Percentiles rank a stretch among this genome's conserved stretches.
Conservation (phyloP, 768 basidiomycete species). For the Lanmaoa rubissima region DNA sequence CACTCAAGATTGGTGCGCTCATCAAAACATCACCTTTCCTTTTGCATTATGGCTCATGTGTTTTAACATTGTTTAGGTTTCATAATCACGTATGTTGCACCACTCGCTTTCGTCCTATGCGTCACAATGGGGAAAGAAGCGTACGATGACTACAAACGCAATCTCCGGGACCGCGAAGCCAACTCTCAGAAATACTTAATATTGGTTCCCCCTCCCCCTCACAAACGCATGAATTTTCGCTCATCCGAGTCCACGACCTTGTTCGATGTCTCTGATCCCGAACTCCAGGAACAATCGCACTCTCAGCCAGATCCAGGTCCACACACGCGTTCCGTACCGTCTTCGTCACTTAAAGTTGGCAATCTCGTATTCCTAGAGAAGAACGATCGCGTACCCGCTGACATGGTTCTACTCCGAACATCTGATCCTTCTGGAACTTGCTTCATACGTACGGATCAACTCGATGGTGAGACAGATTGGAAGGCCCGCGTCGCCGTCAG, state of each 20-base stretch:
- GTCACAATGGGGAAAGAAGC: conserved; percentile 99
- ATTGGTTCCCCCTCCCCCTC: conserved; percentile 54
- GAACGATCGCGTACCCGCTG: conserved; percentile 95
- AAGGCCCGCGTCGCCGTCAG: conserved; percentile 86
- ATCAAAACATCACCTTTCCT: not conserved
- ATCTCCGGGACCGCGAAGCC: conserved; percentile 89
- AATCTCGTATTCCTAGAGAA: conserved; percentile 92
- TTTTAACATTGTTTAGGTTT: conserved; percentile 57
- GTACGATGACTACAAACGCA: conserved; percentile 95
- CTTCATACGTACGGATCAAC: conserved; percentile 96
- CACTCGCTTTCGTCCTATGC: conserved; percentile 89
- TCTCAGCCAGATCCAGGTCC: conserved; percentile 38
- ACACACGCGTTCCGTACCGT: conserved; percentile 77
- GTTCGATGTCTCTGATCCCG: conserved; percentile 20
- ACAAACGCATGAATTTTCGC: conserved; percentile 23
- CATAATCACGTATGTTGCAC: conserved; percentile 93
- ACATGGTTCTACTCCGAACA: conserved; percentile 85
- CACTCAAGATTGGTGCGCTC: conserved; percentile 85
- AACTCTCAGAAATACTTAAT: conserved; percentile 91
- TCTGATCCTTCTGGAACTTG: conserved; percentile 90
- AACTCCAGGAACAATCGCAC: conserved; percentile 11
- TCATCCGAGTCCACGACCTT: conserved; percentile 19
- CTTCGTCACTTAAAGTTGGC: conserved; percentile 85
- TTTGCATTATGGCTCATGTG: not conserved
- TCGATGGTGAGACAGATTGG: conserved; percentile 99